Evolutionary conservation across 768 basidiomycete genomes (phyloP).

Genomic region (Suillus variegatus): DNA sequence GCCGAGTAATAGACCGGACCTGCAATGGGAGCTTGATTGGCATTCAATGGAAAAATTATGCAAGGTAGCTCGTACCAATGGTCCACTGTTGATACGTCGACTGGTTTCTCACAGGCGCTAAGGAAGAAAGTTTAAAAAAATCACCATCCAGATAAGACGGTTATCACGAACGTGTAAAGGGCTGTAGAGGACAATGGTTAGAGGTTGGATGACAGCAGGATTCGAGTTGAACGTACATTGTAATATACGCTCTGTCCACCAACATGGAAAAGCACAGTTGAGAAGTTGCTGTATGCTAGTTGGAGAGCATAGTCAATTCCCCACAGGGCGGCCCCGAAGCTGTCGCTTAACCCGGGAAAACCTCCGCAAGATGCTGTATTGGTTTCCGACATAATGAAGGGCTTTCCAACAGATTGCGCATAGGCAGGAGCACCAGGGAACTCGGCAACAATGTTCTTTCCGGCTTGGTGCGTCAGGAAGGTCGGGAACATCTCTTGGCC

Average conservation of each 20-base stretch:
- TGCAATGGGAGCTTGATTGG: neutral
- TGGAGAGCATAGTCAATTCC: constrained; percentile 53
- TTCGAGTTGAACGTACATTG: constrained; percentile 44
- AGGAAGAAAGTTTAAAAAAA: constrained; percentile 22
- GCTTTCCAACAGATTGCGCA: constrained; percentile 39
- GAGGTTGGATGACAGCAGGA: no score
- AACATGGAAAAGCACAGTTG: constrained; percentile 46
- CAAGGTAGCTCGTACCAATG: constrained; percentile 34
- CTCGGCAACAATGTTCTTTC: constrained; percentile 43
- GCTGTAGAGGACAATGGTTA: constrained; percentile 21
- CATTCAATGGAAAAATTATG: neutral
- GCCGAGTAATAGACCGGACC: constrained; percentile 73
- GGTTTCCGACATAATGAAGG: constrained; percentile 59
- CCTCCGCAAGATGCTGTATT: constrained; percentile 56
- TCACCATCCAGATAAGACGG: neutral
- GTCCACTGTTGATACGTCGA: constrained; percentile 68
- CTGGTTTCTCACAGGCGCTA: constrained; percentile 55
- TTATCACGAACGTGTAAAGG: constrained; percentile 38
- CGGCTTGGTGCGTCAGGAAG: constrained; percentile 56
- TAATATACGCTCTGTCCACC: constrained; percentile 68
- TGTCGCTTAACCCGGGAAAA: constrained; percentile 55
- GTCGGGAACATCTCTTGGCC: constrained; percentile 50
- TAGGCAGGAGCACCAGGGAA: constrained; percentile 52
- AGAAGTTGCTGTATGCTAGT: constrained; percentile 51
- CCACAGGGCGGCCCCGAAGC: constrained; percentile 57